Conservation (phyloP, 2,329 filamentous ascomycete species). For the Boeremia exigua region DNA sequence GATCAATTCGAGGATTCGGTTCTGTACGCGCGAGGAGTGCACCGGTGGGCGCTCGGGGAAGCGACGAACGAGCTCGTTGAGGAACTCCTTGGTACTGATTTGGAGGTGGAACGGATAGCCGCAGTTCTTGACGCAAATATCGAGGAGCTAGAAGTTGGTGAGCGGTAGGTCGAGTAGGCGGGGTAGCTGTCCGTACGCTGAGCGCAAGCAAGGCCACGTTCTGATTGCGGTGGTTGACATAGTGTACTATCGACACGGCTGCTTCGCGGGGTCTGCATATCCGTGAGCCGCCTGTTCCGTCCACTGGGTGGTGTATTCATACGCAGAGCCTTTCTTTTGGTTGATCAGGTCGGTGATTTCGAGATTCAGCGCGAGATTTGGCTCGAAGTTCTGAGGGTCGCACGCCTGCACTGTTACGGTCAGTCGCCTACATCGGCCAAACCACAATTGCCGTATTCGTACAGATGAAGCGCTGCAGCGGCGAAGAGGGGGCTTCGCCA, state of each 20-base stretch:
- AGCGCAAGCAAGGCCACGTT: slow-evolving; percentile 92
- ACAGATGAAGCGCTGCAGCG: slow-evolving; percentile 92
- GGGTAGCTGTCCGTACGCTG: slow-evolving; percentile 57
- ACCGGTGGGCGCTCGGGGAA: slow-evolving; percentile 94
- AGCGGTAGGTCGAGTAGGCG: slow-evolving; percentile 23
- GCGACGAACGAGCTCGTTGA: slow-evolving; percentile 94
- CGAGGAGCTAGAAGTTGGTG: slow-evolving; percentile 69
- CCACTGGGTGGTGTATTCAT: slow-evolving; percentile 38
- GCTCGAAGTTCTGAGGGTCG: slow-evolving; percentile 96
- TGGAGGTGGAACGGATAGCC: slow-evolving; percentile 98
- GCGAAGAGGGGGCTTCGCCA: slow-evolving; percentile 78
- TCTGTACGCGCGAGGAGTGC: slow-evolving; percentile 84
- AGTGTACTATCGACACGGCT: slow-evolving; percentile 88
- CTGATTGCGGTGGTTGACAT: slow-evolving; percentile 95
- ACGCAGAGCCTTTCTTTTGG: slow-evolving; percentile 91
- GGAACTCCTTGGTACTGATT: slow-evolving; percentile 97
- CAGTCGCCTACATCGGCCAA: slow-evolving; percentile 16
- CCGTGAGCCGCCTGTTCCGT: slow-evolving; percentile 24
- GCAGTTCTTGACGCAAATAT: slow-evolving; percentile 99
- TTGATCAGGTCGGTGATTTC: slow-evolving; percentile 98
- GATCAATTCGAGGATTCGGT: slow-evolving; percentile 91
- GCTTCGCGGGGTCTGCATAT: slow-evolving; percentile 79
- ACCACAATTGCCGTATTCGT: slow-evolving; percentile 31
- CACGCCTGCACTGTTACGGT: slow-evolving; percentile 77
- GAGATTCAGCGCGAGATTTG: slow-evolving; percentile 93